A percentile compares a stretch with the other conserved stretches of the same genome.
phyloP scores from a whole-genome alignment of 495 filamentous ascomycete species.

The Diplogelasinospora grovesii region DNA sequence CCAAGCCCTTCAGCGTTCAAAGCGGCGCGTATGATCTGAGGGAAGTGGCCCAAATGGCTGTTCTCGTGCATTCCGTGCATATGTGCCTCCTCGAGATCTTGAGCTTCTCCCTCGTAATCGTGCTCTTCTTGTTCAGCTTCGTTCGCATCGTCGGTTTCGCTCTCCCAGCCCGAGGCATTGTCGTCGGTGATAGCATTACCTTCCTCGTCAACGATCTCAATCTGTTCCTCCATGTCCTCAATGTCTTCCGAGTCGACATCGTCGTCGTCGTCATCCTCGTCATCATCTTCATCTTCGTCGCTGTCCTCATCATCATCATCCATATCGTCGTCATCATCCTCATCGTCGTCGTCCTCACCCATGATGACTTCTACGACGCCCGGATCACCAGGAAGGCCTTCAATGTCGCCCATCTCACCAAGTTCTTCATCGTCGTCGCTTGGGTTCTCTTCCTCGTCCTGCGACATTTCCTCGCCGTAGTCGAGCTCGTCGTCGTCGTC shows the following conservation, averaged over 20 bases:
- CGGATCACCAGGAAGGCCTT: constrained; percentile 74
- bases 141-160: constrained; percentile 51
- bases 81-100: constrained; percentile 35
- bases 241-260: constrained; percentile 43
- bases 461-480: constrained; percentile 73
- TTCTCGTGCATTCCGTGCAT: constrained; percentile 30
- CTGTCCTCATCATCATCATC: constrained; percentile 64
- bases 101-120: constrained; percentile 41
- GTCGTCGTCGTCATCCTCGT: constrained; percentile 48
- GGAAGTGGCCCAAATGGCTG: constrained; percentile 42
- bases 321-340: constrained; percentile 60
- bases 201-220: constrained; percentile 53
- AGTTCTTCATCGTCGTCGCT: constrained; percentile 81
- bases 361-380: constrained; percentile 79
- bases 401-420: constrained; percentile 73
- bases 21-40: constrained; percentile 52
- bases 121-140: constrained; percentile 49
- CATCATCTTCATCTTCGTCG: constrained; percentile 52
- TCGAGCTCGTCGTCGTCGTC: constrained; percentile 85
- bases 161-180: constrained; percentile 45
- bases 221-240: constrained; percentile 45
- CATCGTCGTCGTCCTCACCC: constrained; percentile 65
- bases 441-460: constrained; percentile 79
- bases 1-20: constrained; percentile 61
- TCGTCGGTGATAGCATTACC: constrained; percentile 48